phyloP scores from a whole-genome alignment of 192 early-diverging fungal species.

The Coemansia sp. region DNA sequence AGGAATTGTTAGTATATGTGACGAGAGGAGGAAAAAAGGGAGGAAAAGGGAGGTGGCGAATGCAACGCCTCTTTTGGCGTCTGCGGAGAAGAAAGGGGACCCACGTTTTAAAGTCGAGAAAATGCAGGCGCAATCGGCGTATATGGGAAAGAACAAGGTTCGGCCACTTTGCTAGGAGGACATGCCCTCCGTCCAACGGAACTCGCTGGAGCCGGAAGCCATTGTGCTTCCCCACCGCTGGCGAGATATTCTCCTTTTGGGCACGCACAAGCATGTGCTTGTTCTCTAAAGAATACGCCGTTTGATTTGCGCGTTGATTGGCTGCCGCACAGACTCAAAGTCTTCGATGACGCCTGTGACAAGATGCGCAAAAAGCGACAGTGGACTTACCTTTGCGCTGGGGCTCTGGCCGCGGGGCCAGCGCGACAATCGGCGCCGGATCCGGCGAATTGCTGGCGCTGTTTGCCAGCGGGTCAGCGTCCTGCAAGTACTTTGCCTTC shows the following conservation, averaged over 20 bases:
- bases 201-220: no score
- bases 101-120: no score
- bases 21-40: neutral
- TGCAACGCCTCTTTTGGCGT: neutral
- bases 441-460: neutral
- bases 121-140: no score
- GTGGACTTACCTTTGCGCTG: neutral
- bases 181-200: no score
- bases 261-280: neutral
- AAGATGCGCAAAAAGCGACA: neutral
- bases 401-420: neutral
- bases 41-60: neutral
- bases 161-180: no score
- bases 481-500: constrained; percentile 88
- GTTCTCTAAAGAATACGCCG: neutral
- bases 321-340: neutral
- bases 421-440: neutral
- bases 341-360: neutral
- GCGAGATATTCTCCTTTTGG: constrained; percentile 6
- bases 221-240: no score
- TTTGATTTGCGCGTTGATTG: constrained; percentile 1
- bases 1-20: neutral
- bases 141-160: no score
- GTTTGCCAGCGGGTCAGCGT: constrained; percentile 23
- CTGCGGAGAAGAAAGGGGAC: neutral